Conservation (phyloP, 148 eudicot species). For the Camellia granthamiana region DNA sequence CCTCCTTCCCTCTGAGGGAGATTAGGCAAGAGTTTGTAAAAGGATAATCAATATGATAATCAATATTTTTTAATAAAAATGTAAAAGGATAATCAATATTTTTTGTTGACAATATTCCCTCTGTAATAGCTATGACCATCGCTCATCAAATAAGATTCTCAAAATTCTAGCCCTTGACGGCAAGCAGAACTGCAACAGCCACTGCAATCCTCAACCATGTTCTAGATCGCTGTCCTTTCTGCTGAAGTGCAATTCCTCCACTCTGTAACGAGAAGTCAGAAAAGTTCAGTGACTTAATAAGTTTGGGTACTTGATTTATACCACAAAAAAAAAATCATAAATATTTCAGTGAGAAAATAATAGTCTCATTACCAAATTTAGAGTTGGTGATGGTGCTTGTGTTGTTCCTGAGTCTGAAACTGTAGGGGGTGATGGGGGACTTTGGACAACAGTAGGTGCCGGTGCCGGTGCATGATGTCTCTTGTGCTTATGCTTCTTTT, state of each 20-base stretch:
- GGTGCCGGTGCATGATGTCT: constrained; percentile 82
- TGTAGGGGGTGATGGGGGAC: constrained; percentile 87
- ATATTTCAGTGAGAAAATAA: constrained; percentile 1
- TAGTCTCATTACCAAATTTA: constrained; percentile 47
- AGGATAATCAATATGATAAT: background rate
- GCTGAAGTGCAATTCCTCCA: constrained; percentile 43
- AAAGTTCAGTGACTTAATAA: constrained; percentile 3
- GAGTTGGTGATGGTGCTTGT: constrained; percentile 81
- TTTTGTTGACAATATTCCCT: background rate
- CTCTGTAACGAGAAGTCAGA: constrained; percentile 43
- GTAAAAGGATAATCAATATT: background rate
- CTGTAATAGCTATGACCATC: background rate
- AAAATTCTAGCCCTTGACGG: constrained; percentile 22
- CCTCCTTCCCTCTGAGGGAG: background rate
- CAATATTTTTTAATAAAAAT: too few species aligned
- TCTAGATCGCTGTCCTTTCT: constrained; percentile 34
- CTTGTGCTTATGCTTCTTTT: constrained; percentile 63
- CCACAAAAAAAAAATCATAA: background rate
- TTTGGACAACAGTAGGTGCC: constrained; percentile 54
- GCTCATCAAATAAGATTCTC: constrained; percentile 9
- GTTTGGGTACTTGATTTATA: background rate
- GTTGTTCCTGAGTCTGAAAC: constrained; percentile 38
- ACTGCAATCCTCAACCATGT: constrained; percentile 36
- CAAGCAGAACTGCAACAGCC: constrained; percentile 39
- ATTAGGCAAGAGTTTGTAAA: background rate